Conservation (phyloP, 495 filamentous ascomycete genomes). For the Annulohypoxylon bovei region DNA sequence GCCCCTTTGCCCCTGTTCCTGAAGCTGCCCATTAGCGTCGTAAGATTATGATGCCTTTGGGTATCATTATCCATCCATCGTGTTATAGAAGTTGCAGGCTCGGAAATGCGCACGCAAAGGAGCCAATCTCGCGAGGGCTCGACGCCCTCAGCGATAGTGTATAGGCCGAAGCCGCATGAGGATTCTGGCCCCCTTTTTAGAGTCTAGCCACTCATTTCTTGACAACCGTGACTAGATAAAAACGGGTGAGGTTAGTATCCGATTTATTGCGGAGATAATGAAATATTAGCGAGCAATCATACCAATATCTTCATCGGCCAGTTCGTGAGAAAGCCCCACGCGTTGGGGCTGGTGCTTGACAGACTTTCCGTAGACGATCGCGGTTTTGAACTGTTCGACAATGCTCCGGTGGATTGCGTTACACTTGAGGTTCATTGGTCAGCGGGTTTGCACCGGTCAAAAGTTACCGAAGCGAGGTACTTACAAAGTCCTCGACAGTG, state of each 20-base stretch:
- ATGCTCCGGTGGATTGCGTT: constrained; percentile 97
- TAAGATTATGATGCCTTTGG: constrained; percentile 37
- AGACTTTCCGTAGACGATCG: constrained; percentile 95
- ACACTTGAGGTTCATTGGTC: constrained; percentile 68
- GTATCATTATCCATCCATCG: constrained; percentile 32
- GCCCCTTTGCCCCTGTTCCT: constrained; percentile 41
- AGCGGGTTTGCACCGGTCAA: constrained; percentile 34
- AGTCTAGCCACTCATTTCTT: constrained; percentile 74
- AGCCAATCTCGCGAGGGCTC: constrained; percentile 16
- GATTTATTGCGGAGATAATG: constrained; percentile 7
- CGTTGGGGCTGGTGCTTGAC: constrained; percentile 99
- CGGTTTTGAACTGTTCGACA: constrained; percentile 92
- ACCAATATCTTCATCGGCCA: constrained; percentile 98
- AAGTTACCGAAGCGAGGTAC: constrained; percentile 51
- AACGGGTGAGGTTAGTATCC: constrained; percentile 44
- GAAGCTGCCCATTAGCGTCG: constrained; percentile 44
- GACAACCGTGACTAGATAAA: constrained; percentile 85
- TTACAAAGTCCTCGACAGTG: constrained; percentile 96
- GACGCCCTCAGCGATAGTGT: constrained; percentile 18
- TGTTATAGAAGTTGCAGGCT: constrained; percentile 27
- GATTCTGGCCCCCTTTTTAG: constrained; percentile 30
- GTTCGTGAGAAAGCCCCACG: constrained; percentile 89
- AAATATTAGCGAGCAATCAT: constrained; percentile 40
- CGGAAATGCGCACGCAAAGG: constrained; percentile 30
- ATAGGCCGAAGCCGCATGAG: constrained; percentile 29